Base-by-base conservation (phyloP, 2,329 filamentous ascomycete species). In the Paecilomyces variotii region DNA sequence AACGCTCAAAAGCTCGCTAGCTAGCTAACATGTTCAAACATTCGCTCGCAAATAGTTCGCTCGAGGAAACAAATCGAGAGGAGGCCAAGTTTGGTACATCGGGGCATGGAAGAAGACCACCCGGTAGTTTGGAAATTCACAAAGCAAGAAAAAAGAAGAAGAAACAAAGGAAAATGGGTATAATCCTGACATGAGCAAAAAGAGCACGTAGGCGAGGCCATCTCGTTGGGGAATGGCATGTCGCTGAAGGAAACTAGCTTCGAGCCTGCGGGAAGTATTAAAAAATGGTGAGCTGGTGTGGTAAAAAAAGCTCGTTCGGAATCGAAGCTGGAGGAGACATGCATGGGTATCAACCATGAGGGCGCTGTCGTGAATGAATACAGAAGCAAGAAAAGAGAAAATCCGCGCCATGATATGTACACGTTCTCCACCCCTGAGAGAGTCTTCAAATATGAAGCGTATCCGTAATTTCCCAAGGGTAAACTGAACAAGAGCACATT, bases 341-440 rank as follows among this genome's bases (percentile, higher is more conserved):
- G 58, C 65, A 67, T 70, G 70, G 65, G 66, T 68, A 72, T 72
- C 68, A 60, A 71, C 68, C 64, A 61, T 64, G 63, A 60, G 63
- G 57, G 60, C 62, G 65, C 68, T 67, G 68, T 67, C 62, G 62
- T 66, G 60, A 65, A 62, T 19, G 14, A 49, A 49, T 50, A 45
- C 54, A 32, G 52, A 34, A 53, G 14, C 26, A 39, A 57, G 57
- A 19, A 34, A 35, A 54, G 27, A 56, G 50, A 35, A 56, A 58
- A 60, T 28, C 59, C 61, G 57, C 19, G 55, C 59, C 59, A 58
- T 60, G 65, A 65, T 70, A 67, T 68, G 66, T 68, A 68, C 61
- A 67, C 51, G 58, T 54, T 32, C 58, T 12, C 50, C 25, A 26
- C 27, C 27, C 24, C 5, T 52, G 10, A 26, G 50, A 3, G 49